A percentile compares a stretch with the other conserved stretches of the same genome.
These are phyloP conservation scores for Saccharomycopsis sp. DNA, from an alignment of 805 yeast species.

Conservation along the genomic window DNA sequence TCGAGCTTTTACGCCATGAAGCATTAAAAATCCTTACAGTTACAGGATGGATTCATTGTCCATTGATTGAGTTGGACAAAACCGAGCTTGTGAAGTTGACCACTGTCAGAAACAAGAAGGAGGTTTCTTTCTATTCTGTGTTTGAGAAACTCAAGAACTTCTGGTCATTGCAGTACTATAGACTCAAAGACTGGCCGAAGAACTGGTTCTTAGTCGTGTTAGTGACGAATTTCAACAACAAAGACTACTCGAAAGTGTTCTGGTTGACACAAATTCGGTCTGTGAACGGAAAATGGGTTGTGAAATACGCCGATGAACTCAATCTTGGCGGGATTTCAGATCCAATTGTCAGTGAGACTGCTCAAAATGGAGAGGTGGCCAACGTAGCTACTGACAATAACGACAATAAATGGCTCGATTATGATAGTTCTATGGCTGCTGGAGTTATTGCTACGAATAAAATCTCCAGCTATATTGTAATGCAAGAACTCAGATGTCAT, in stretches of 20 bases:
- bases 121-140: background rate
- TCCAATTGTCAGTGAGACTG: background rate
- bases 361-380: background rate
- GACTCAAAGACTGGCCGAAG: constrained; percentile 18
- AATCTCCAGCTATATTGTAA: constrained; percentile 18
- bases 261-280: constrained; percentile 20
- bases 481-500: constrained; percentile 13
- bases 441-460: constrained; percentile 12
- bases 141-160: constrained; percentile 3
- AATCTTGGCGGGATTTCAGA: background rate
- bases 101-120: background rate
- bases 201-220: constrained; percentile 20
- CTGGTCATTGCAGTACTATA: constrained; percentile 20
- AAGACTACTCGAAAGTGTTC: background rate
- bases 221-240: constrained; percentile 4
- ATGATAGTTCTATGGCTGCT: constrained; percentile 4
- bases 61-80: constrained; percentile 11
- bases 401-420: constrained; percentile 2
- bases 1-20: constrained; percentile 20
- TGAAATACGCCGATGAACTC: constrained; percentile 1
- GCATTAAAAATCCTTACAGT: constrained; percentile 18
- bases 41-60: constrained; percentile 17
- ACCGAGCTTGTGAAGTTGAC: constrained; percentile 10
- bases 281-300: constrained; percentile 11
- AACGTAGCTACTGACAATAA: background rate